Conservation (phyloP, 2,329 filamentous ascomycete species). For the Calonectria pauciramosa region DNA sequence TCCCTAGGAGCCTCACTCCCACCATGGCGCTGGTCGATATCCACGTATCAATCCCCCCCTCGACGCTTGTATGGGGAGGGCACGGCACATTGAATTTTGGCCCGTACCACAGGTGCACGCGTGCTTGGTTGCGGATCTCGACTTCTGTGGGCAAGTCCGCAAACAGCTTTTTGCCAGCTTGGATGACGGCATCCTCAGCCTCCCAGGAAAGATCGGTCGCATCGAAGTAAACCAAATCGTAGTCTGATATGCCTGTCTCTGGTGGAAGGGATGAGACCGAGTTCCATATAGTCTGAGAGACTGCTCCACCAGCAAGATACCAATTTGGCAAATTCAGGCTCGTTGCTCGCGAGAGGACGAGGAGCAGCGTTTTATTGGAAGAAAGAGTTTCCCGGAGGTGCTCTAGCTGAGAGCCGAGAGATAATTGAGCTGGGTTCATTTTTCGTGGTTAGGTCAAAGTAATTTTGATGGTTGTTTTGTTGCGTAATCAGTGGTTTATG, state of each 20-base stretch:
- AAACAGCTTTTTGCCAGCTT: conserved; percentile 47
- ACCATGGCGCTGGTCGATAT: conserved; percentile 53
- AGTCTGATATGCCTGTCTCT: conserved; percentile 53
- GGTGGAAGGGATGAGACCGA: conserved; percentile 44
- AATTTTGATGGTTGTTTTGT: neutral
- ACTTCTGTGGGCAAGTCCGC: conserved; percentile 48
- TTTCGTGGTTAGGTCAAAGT: neutral
- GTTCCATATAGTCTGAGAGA: conserved; percentile 58
- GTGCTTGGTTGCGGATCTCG: conserved; percentile 55
- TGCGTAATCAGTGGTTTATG: neutral
- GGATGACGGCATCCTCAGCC: conserved; percentile 52
- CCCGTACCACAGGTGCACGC: conserved; percentile 55
- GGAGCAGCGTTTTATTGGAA: conserved; percentile 46
- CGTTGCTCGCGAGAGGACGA: conserved; percentile 44
- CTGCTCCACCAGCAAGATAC: conserved; percentile 53
- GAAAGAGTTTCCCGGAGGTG: conserved; percentile 42
- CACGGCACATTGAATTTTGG: conserved; percentile 49
- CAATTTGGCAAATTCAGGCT: conserved; percentile 49
- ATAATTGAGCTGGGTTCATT: conserved; percentile 36
- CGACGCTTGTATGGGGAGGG: conserved; percentile 46
- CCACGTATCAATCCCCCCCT: conserved; percentile 52
- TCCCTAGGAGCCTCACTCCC: conserved; percentile 43
- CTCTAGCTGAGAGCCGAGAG: conserved; percentile 43
- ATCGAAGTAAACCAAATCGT: conserved; percentile 55
- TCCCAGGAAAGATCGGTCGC: conserved; percentile 51